Conservation (phyloP, 345 rosid genomes). For the Arabidopsis suecica region DNA sequence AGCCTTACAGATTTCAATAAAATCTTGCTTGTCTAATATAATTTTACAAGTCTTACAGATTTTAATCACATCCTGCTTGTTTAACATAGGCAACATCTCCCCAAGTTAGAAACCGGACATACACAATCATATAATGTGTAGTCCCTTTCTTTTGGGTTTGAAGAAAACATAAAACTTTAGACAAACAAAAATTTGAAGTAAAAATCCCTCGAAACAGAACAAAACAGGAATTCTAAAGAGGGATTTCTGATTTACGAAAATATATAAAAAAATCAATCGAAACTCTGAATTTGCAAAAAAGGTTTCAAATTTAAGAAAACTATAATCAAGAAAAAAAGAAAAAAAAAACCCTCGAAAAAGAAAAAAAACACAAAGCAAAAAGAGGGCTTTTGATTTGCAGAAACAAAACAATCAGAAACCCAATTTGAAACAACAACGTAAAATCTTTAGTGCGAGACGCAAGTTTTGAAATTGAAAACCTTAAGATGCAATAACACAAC, state of each 20-base stretch:
- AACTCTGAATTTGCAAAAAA: not conserved
- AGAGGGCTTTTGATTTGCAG: too few species aligned
- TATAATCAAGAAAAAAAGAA: too few species aligned
- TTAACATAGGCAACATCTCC: not conserved
- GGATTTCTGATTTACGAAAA: too few species aligned
- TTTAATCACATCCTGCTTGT: too few species aligned
- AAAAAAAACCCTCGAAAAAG: too few species aligned
- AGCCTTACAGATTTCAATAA: not conserved
- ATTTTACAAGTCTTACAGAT: not conserved
- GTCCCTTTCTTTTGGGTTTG: conserved; percentile 13
- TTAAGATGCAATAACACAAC: not conserved
- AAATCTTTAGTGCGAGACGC: too few species aligned
- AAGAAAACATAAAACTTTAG: not conserved
- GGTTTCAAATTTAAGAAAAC: too few species aligned
- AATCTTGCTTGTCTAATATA: not conserved
- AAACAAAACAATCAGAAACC: not conserved
- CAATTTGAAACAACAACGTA: too few species aligned
- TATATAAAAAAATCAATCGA: not conserved
- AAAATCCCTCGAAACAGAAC: not conserved
- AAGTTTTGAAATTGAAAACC: not conserved
- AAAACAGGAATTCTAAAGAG: too few species aligned
- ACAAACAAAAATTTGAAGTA: not conserved
- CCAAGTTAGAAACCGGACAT: conserved; percentile 9
- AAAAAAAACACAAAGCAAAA: too few species aligned
- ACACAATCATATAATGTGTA: conserved; percentile 4